These are phyloP conservation scores for Physaria fendleri DNA, from an alignment of 345 rosid genomes.

Conservation along the genomic window DNA sequence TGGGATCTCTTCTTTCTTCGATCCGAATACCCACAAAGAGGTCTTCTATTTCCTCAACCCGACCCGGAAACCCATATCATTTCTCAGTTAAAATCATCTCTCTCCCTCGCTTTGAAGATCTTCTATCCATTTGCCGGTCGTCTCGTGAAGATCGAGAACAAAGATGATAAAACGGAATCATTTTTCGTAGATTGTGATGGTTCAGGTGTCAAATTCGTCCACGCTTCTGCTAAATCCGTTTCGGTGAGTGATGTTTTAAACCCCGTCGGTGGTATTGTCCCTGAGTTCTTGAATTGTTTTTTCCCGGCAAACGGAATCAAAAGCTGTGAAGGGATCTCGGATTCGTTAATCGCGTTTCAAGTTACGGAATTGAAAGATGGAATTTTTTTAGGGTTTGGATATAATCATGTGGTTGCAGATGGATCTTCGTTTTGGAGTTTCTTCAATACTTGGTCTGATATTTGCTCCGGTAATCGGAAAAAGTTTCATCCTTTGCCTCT, in stretches of 20 bases:
- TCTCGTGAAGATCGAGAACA: conserved; percentile 4
- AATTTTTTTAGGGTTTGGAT: conserved; percentile 23
- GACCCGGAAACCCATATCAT: conserved; percentile 2
- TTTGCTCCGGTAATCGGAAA: conserved; percentile 16
- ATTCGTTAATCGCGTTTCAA: conserved; percentile 30
- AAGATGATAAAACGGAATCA: conserved; percentile 15
- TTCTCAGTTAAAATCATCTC: conserved; percentile 6
- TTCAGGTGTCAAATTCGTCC: conserved; percentile 27
- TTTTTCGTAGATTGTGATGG: conserved; percentile 5
- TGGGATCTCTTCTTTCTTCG: conserved; percentile 20
- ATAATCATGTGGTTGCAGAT: conserved; percentile 30
- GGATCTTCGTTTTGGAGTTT: conserved; percentile 38
- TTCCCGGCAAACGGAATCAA: conserved; percentile 31
- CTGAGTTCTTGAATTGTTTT: conserved; percentile 14
- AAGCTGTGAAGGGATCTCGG: conserved; percentile 14
- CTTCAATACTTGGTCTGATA: conserved; percentile 38
- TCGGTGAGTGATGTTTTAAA: conserved; percentile 24
- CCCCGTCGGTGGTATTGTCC: conserved; percentile 8
- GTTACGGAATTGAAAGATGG: conserved; percentile 35
- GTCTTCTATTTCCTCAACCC: conserved; percentile 23
- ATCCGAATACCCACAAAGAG: conserved; percentile 16
- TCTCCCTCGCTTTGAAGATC: not conserved
- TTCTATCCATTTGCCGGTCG: conserved; percentile 15
- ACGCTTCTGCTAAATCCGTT: conserved; percentile 28
- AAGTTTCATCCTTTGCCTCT: conserved; percentile 1